Percentiles rank a stretch among this genome's conserved stretches.
Evolutionary conservation across 129 eudicot species (phyloP).

Genomic region (Escallonia rubra): DNA sequence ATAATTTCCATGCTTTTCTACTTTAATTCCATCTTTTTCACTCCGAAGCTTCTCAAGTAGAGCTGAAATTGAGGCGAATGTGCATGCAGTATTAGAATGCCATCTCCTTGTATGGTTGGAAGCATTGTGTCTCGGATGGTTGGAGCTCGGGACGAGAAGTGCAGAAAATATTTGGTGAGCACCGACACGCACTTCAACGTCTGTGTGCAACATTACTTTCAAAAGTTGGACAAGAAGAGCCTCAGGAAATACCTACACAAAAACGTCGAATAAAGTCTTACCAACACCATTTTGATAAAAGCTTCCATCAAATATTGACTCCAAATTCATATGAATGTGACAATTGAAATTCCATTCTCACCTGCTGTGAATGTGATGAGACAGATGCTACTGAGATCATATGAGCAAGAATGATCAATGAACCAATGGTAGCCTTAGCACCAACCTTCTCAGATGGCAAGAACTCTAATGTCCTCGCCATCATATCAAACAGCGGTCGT

Average conservation of each 20-base stretch:
- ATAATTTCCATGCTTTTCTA: slow-evolving; percentile 29
- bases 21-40: slow-evolving; percentile 54
- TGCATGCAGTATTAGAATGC: slow-evolving; percentile 60
- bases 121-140: slow-evolving; percentile 49
- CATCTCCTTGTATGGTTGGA: slow-evolving; percentile 55
- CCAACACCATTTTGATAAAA: background rate
- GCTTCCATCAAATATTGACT: background rate
- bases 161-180: slow-evolving; percentile 83
- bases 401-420: slow-evolving; percentile 89
- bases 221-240: slow-evolving; percentile 77
- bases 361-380: slow-evolving; percentile 70
- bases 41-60: slow-evolving; percentile 79
- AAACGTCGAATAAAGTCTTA: background rate
- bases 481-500: slow-evolving; percentile 70
- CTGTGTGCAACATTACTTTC: slow-evolving; percentile 79
- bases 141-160: slow-evolving; percentile 74
- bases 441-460: slow-evolving; percentile 52
- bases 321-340: too few species aligned
- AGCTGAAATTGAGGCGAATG: slow-evolving; percentile 63
- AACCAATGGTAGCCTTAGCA: slow-evolving; percentile 77
- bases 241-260: slow-evolving; percentile 77
- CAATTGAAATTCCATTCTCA: background rate
- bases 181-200: slow-evolving; percentile 77
- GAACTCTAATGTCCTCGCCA: slow-evolving; percentile 82
- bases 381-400: slow-evolving; percentile 63